Percentiles rank a stretch among this genome's conserved stretches.
Evolutionary conservation across 169 alveolate genomes (phyloP).

Genomic region (Babesia divergens): DNA sequence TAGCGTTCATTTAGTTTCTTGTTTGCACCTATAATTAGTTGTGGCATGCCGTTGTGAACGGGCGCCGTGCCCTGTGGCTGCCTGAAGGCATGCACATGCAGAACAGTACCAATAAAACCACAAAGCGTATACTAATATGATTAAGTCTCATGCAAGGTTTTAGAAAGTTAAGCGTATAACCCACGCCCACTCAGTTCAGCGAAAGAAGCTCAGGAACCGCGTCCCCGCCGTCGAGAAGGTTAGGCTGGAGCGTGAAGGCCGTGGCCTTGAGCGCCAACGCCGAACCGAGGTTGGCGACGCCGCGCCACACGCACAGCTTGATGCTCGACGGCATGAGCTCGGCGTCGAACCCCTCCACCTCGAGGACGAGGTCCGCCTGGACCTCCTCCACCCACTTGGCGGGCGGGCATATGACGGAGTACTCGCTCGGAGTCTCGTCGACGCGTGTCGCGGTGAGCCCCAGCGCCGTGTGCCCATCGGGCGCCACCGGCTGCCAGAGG

Average conservation of each 20-base stretch:
- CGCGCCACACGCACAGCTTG: constrained; percentile 22
- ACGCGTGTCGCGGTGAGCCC: constrained; percentile 54
- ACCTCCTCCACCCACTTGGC: constrained; percentile 46
- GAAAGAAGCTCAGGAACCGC: constrained; percentile 44
- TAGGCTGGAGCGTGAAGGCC: constrained; percentile 50
- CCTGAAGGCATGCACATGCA: not conserved
- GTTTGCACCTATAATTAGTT: too few relatives aligned
- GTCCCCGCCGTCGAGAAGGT: constrained; percentile 37
- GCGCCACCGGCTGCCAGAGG: constrained; percentile 58
- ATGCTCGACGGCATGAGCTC: constrained; percentile 18
- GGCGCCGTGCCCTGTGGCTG: too few relatives aligned
- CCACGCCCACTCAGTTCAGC: not conserved
- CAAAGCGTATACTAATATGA: too few relatives aligned
- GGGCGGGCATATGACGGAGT: constrained; percentile 39
- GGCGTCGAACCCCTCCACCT: constrained; percentile 33
- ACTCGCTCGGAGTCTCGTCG: constrained; percentile 29
- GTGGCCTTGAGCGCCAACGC: constrained; percentile 33
- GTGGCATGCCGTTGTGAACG: too few relatives aligned
- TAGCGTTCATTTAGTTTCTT: not conserved
- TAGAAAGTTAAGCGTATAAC: not conserved
- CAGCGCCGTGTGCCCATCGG: constrained; percentile 45
- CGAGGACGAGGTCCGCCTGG: constrained; percentile 6
- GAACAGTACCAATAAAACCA: too few relatives aligned
- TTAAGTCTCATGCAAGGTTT: too few relatives aligned
- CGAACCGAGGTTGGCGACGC: constrained; percentile 15